Evolutionary conservation across 2,329 filamentous ascomycete genomes (phyloP), one percentile per base, ranked within the genome.

Genomic region (Calonectria hawksworthii): DNA sequence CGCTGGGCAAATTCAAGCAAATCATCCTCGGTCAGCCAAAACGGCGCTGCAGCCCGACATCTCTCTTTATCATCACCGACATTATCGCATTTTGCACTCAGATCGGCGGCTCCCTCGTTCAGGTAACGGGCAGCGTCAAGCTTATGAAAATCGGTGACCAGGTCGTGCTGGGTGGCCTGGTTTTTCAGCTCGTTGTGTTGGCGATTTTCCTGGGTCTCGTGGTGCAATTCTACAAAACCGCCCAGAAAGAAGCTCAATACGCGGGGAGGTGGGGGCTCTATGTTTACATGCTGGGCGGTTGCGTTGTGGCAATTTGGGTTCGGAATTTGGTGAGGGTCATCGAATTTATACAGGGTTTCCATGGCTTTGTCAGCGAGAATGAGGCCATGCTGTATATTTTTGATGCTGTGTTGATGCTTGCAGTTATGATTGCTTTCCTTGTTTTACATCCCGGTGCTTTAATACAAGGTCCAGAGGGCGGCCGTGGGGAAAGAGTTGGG

Each of bases 261-360:
- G 23, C 47, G 8, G 69, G 52, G 1, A 21, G 13, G 2, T 74
- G 73, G 73, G 68, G 56, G 30, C 54, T 56, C 2, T 72, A 69
- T 21, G 69, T 73, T 18, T 41, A 38, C 18, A 64, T 72, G 36
- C 28, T 74, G 26, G 64, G 26, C 4, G 18, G 44, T 4, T 68
- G 52, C 10, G 70, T 72, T n/a, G 41, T 72, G 23, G 69, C 56
- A 14, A 59, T 74, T 30, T 74, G 73, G 73, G 21, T 74, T 21
- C 69, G 73, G 1, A 74, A 74, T 21, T 47, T 74, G 21, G 73
- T 74, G 13, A 68, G 73, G 16, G 73, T 68, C 4, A 66, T 74
- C 10, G 73, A 74, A n/a, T 72, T 68, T 34, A 65, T 63, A 4
- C 73, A 74, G n/a, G 73, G 73, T 3, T 74, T 74, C 14, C 70